Conservation (phyloP, 768 basidiomycete species). For the Flagelloscypha sp. region DNA sequence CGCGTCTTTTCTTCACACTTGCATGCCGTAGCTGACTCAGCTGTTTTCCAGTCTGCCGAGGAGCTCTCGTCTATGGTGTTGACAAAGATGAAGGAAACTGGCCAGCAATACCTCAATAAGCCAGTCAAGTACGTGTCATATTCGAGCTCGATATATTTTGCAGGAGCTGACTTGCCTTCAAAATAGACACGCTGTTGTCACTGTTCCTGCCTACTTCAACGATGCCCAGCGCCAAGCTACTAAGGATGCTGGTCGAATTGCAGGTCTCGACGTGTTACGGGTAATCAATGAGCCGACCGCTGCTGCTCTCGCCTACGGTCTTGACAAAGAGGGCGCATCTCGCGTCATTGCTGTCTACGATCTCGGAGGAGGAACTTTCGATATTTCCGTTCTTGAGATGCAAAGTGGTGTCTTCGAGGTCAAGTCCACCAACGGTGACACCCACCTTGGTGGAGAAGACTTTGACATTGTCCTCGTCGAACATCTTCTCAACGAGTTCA, state of each 20-base stretch:
- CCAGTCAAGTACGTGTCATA: conserved; percentile 73
- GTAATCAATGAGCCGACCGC: conserved; percentile 99
- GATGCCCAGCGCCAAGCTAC: conserved; percentile 99
- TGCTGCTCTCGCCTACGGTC: conserved; percentile 95
- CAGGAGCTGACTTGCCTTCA: conserved; percentile 6
- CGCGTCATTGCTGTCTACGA: conserved; percentile 96
- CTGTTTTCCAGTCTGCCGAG: conserved; percentile 57
- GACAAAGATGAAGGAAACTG: conserved; percentile 92
- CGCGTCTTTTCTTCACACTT: conserved; percentile 2
- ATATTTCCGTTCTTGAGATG: conserved; percentile 99
- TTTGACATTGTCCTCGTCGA: conserved; percentile 90
- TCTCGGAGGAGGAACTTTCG: conserved; percentile 96
- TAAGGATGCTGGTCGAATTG: conserved; percentile 95
- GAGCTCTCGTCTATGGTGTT: conserved; percentile 85
- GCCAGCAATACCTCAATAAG: conserved; percentile 88
- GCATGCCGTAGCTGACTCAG: background rate
- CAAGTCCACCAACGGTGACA: conserved; percentile 99
- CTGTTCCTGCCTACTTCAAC: conserved; percentile 98
- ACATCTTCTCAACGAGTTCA: conserved; percentile 83
- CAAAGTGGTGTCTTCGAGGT: conserved; percentile 99
- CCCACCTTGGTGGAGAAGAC: conserved; percentile 95
- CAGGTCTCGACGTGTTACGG: conserved; percentile 93
- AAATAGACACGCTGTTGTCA: conserved; percentile 76
- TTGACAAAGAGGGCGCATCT: conserved; percentile 72
- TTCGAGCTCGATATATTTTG: background rate